These are phyloP conservation scores for Aegilops tauschii DNA, from an alignment of 176 grass and related monocot genomes.

Conservation along the genomic window DNA sequence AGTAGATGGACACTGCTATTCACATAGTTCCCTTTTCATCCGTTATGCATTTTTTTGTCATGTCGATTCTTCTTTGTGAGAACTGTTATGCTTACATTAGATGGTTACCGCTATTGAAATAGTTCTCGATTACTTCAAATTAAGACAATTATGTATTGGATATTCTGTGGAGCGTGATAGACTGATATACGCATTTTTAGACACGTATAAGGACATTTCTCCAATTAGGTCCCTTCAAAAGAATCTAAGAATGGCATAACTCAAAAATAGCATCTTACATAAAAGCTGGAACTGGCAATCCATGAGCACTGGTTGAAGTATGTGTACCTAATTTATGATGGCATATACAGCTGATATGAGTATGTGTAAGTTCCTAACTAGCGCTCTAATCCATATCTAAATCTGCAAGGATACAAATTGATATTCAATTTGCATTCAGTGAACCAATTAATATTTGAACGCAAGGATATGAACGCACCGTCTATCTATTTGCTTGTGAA, in stretches of 20 bases:
- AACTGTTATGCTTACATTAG: not conserved
- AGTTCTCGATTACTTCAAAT: not conserved
- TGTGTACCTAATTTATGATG: constrained; percentile 5
- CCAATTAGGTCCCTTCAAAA: constrained; percentile 14
- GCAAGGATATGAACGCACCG: no score
- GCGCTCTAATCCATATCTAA: not conserved
- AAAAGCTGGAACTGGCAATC: not conserved
- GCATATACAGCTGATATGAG: not conserved
- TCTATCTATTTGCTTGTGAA: not conserved
- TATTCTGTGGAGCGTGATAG: not conserved
- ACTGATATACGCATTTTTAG: not conserved
- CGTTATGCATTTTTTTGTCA: not conserved
- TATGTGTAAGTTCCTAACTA: not conserved
- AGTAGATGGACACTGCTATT: not conserved
- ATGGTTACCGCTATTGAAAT: not conserved
- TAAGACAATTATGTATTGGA: not conserved
- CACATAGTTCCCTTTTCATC: not conserved
- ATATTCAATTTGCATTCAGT: not conserved
- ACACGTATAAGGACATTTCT: not conserved
- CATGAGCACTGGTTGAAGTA: not conserved
- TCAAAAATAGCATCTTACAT: not conserved
- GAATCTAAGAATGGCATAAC: not conserved
- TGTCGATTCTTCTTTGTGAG: not conserved
- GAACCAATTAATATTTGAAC: not conserved
- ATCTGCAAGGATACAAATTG: not conserved